Evolutionary conservation across 2,329 filamentous ascomycete species (phyloP).

Genomic region (Parastagonospora avenae): DNA sequence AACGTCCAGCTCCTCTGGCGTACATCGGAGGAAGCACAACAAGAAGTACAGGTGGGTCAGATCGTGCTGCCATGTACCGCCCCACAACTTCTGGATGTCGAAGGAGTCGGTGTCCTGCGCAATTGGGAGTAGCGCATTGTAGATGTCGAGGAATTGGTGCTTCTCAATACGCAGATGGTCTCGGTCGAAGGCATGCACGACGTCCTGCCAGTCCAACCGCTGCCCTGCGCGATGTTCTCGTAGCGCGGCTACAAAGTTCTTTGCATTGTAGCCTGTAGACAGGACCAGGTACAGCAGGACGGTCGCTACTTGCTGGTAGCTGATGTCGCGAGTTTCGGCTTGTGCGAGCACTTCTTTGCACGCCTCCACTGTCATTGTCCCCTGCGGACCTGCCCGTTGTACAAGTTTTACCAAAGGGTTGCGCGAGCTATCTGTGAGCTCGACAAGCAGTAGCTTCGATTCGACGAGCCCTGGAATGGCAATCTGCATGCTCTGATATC

Average conservation of each 20-base stretch:
- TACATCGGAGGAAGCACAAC: slow-evolving; percentile 79
- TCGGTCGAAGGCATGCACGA: slow-evolving; percentile 81
- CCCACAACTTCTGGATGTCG: slow-evolving; percentile 89
- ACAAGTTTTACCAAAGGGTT: slow-evolving; percentile 68
- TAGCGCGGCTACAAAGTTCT: slow-evolving; percentile 67
- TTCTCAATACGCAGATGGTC: slow-evolving; percentile 76
- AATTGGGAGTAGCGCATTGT: slow-evolving; percentile 76
- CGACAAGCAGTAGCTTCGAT: slow-evolving; percentile 70
- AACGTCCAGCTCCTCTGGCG: slow-evolving; percentile 77
- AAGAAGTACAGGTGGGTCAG: slow-evolving; percentile 95
- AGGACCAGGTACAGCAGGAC: slow-evolving; percentile 75
- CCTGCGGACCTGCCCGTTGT: slow-evolving; percentile 73
- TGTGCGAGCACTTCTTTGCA: slow-evolving; percentile 64
- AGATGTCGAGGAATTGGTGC: slow-evolving; percentile 79
- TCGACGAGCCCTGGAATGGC: slow-evolving; percentile 73
- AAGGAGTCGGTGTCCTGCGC: slow-evolving; percentile 68
- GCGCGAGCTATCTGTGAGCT: slow-evolving; percentile 65
- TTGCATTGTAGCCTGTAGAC: slow-evolving; percentile 68
- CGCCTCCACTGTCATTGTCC: slow-evolving; percentile 76
- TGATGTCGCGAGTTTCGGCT: slow-evolving; percentile 67
- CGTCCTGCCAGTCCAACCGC: slow-evolving; percentile 68
- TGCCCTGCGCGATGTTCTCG: slow-evolving; percentile 61
- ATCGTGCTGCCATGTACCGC: slow-evolving; percentile 81
- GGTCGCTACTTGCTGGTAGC: slow-evolving; percentile 80
- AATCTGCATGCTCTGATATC: slow-evolving; percentile 69